Evolutionary conservation across 1,139 yeast species (phyloP), one percentile per base, ranked within the genome.

Genomic region (Hansenula sp.): DNA sequence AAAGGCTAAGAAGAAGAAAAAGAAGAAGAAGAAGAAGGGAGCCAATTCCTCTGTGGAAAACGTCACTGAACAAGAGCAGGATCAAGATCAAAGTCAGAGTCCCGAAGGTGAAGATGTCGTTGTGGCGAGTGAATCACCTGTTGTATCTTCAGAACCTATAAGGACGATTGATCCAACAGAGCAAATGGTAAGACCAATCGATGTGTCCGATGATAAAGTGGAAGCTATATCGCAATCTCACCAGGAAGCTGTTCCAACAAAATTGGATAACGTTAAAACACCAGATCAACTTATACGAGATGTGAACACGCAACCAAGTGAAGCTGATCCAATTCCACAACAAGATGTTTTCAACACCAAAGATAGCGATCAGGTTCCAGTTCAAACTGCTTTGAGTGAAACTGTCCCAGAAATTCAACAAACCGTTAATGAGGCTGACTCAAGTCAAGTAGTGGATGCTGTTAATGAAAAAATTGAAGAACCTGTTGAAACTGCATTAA

Each of bases 1-100:
- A 11, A 40, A 41, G 34, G 44, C 44, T 34, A 44, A 44, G 25
- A 44, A 38, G 35, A 47, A 42, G 40, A 47, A 44, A 28, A 45
- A 33, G 37, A 42, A 45, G 15, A 43, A 36, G 42, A 36, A 47
- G 21, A 41, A 36, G 32, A 33, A 13, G 35, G 24, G 19, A 3
- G 6, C 30, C 4, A 16, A 17, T 27, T 13, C 18, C 28, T 11
- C 30, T 9, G 15, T 21, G 19, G 17, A 13, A 18, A 16, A 31
- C 3, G 15, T 17, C 30, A 16, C 10, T 5, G 28, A 30, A 3
- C 5, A 8, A 5, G 35, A 18, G 4, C 25, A 21, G 25, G 25
- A 21, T 21, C 25, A 21, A 21, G 9, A 9, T 21, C 25, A 21
- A 21, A 21, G 25, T 21, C 25, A 21, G 9, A 21, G 25, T 21